These are phyloP conservation scores for Ustilago shanxiensis DNA, from an alignment of 1,284 basidiomycete species.

Conservation along the genomic window DNA sequence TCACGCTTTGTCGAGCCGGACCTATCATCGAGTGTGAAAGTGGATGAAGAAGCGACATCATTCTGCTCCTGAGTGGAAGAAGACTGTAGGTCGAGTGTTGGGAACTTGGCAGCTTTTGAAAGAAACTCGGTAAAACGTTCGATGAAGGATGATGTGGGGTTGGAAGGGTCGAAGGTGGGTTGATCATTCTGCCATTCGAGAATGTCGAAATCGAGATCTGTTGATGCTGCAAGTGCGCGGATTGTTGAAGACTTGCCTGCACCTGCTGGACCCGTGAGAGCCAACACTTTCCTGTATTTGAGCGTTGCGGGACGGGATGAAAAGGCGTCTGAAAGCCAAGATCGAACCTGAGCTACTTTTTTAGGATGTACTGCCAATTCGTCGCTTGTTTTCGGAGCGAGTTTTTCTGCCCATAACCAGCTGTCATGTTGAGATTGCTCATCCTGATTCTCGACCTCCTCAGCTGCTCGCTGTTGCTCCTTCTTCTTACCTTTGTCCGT, in stretches of 20 bases:
- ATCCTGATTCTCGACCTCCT: too few relatives aligned
- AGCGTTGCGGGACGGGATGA: slow-evolving; percentile 76
- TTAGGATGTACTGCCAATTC: slow-evolving; percentile 89
- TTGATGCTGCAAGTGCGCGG: slow-evolving; percentile 76
- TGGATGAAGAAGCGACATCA: slow-evolving; percentile 8
- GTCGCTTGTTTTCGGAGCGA: slow-evolving; percentile 16
- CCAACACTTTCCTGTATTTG: slow-evolving; percentile 83
- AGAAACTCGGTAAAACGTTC: slow-evolving; percentile 62
- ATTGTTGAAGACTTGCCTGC: slow-evolving; percentile 90
- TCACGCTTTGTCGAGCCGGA: slow-evolving; percentile 23
- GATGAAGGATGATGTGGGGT: slow-evolving; percentile 27
- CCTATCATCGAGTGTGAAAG: slow-evolving; percentile 7
- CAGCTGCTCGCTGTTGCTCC: background rate
- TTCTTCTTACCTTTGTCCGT: slow-evolving; percentile 33
- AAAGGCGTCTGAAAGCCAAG: slow-evolving; percentile 87
- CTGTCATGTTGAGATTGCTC: slow-evolving; percentile 1
- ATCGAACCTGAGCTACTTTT: slow-evolving; percentile 85
- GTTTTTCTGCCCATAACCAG: slow-evolving; percentile 32
- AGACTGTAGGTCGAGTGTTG: slow-evolving; percentile 37
- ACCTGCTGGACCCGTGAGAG: slow-evolving; percentile 89
- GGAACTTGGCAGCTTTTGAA: slow-evolving; percentile 44
- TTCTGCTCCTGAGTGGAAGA: background rate
- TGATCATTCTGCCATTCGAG: slow-evolving; percentile 84
- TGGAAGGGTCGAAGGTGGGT: slow-evolving; percentile 14
- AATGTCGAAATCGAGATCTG: slow-evolving; percentile 82